Evolutionary conservation across 176 grass and related monocot species (phyloP).

Genomic region (Carex littledalei): DNA sequence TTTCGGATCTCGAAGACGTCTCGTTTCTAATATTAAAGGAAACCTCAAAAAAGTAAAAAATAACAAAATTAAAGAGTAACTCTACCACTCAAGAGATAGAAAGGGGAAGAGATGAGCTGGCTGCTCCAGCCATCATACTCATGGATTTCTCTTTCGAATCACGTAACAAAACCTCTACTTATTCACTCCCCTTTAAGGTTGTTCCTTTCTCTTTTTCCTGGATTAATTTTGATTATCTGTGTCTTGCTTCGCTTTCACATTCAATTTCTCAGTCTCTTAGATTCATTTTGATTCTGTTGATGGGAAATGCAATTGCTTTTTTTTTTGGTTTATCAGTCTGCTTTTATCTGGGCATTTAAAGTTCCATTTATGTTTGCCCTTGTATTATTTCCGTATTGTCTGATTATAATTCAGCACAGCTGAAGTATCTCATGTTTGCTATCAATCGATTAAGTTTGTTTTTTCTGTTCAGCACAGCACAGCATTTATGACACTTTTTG

Average conservation of each 20-base stretch:
- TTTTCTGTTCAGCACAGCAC: too few species aligned
- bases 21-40: background rate
- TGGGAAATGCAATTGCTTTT: background rate
- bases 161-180: background rate
- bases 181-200: background rate
- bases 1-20: background rate
- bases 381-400: background rate
- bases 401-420: background rate
- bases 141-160: background rate
- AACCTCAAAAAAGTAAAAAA: background rate
- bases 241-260: background rate
- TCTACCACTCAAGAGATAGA: background rate
- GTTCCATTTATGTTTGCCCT: background rate
- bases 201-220: background rate
- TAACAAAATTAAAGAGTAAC: background rate
- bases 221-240: background rate
- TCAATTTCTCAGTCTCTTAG: background rate
- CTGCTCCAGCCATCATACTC: background rate
- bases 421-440: background rate
- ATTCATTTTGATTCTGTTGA: background rate
- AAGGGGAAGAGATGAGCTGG: background rate
- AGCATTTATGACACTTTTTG: background rate
- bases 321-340: background rate
- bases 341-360: background rate
- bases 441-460: too few species aligned